Evolutionary conservation across 176 grass and related monocot genomes (phyloP), one percentile per base, ranked within the genome.

Genomic region (Secale cereale): DNA sequence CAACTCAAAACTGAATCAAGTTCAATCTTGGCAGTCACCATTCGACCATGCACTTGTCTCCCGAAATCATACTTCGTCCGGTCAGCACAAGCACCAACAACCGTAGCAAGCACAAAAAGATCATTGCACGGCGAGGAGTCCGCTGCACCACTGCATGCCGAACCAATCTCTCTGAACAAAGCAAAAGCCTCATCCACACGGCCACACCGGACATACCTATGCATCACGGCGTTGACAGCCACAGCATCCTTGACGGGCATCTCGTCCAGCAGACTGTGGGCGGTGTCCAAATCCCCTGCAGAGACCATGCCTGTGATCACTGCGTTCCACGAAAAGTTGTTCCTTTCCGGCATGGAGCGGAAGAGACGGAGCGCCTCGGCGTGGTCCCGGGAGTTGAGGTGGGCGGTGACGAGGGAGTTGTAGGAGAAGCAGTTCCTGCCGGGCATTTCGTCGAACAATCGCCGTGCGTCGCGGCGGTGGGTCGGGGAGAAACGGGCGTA

Each of bases 371-470:
- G 90, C 1, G 93, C 93, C 9, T 25, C 22, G 0, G 5, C 37
- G 36, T 37, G 74, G 19, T 94, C 78, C 11, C 57, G 35, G 8
- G 76, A 90, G 11, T 78, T 92, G 4, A 94, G 50, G 45, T 86
- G 45, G 19, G 87, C 79, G 12, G 83, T 79, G 56, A 94, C 31
- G 56, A 92, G 74, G 14, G 85, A 74, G 79, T 94, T 92, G 46
- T 89, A 94, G 23, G 90, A 88, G 70, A 90, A 94, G 45, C 64
- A 90, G 85, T 90, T 92, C 40, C 52, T 85, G 2, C 14, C 16
- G 25, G 82, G 82, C 87, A 94, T 92, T 69, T 92, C 90, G 69
- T 92, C 85, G 70, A 94, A 94, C 82, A 92, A 70, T 20, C 11
- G 76, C 19, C 2, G 74, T 6, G 83, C 85, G 17, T 94, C 85